Evolutionary conservation across 2,329 filamentous ascomycete species (phyloP), one percentile per base, ranked within the genome.

Genomic region (Rhytidhysteron rufulum): DNA sequence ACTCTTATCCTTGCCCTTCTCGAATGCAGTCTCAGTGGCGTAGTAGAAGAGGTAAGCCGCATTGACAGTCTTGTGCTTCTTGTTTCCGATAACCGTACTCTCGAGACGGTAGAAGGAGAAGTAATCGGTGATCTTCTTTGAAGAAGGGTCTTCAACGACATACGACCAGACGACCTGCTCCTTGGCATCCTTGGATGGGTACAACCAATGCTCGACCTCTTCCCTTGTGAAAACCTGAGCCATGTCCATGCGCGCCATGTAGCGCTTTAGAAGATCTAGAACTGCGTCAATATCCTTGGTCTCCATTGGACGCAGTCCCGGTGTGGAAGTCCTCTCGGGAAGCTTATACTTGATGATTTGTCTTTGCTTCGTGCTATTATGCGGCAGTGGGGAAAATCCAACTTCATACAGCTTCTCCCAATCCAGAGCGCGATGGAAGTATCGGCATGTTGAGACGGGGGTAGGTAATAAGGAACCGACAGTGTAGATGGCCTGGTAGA

Each of bases 21-120:
- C 60, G 49, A 96, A 85, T 9, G 83, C 91, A 4, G 79, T 73
- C 57, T 95, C 88, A 5, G 85, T 86, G 42, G 87, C 93, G 63
- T 98, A 98, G 75, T 98, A 98, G 73, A 91, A 98, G 40, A 97
- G 79, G 68, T 98, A 98, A 21, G 93, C 93, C 3, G 91, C 93
- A 50, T 84, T 85, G 57, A 98, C 82, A 42, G 82, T 80, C 44
- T 81, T 78, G 69, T 95, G 85, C 63, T 86, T 86, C 33, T 79
- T 72, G 59, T 88, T 82, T 52, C 85, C 83, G 56, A 98, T 94
- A 43, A 96, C 86, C 2, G 88, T 93, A 13, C 89, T 95, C 63
- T 95, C 89, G 24, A 98, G 83, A 60, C 82, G 83, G 74, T 97
- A 98, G 71, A 97, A 98, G 27, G 89, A 96, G 70, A 96, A 85